Conservation (phyloP, 345 rosid genomes). For the Diplotaxis tenuifolia region DNA sequence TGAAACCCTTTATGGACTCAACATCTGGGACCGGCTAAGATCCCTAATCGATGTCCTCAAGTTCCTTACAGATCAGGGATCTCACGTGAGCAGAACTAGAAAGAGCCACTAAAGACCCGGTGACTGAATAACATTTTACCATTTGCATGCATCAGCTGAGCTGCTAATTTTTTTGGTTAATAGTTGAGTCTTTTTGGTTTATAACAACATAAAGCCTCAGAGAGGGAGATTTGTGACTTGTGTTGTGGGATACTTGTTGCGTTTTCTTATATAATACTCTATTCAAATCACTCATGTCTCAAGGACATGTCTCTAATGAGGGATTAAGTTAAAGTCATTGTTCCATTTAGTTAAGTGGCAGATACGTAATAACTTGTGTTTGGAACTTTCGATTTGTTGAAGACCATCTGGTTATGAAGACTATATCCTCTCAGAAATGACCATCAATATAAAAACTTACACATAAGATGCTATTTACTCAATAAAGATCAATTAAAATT, state of each 20-base stretch:
- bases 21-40: constrained; percentile 81
- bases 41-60: constrained; percentile 73
- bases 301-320: not conserved
- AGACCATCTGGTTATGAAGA: not conserved
- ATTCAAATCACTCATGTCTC: not conserved
- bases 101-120: constrained; percentile 46
- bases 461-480: constrained; percentile 5
- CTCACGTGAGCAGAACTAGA: constrained; percentile 38
- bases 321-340: not conserved
- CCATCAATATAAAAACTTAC: not conserved
- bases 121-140: not conserved
- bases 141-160: constrained; percentile 15
- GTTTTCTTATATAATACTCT: not conserved
- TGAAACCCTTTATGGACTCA: constrained; percentile 80
- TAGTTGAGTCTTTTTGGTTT: not conserved
- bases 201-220: not conserved
- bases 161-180: constrained; percentile 18
- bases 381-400: not conserved
- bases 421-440: not conserved
- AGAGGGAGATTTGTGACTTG: not conserved
- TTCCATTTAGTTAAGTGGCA: not conserved
- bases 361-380: not conserved
- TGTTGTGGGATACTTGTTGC: not conserved
- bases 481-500: constrained; percentile 15
- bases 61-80: constrained; percentile 62